Conservation (phyloP, 108 stramenopile genomes). For the Cyclotella distinguenda region DNA sequence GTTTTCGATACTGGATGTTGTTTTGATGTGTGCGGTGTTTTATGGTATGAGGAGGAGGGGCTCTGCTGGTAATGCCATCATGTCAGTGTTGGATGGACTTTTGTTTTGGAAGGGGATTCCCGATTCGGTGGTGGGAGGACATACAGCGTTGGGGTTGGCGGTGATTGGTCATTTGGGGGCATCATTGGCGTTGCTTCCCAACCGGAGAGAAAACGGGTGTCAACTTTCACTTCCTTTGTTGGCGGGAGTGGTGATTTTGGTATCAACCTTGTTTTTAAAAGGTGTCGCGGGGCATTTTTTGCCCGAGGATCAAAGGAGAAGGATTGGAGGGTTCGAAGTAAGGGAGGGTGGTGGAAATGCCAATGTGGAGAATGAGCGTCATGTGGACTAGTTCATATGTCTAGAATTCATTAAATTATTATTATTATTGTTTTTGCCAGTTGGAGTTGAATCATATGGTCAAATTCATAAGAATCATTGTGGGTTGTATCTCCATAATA, state of each 20-base stretch:
- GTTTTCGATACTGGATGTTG: slow-evolving; percentile 76
- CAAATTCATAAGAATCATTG: too few relatives aligned
- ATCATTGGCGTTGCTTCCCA: slow-evolving; percentile 38
- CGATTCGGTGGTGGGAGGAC: slow-evolving; percentile 28
- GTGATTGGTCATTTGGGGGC: slow-evolving; percentile 24
- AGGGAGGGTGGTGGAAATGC: slow-evolving; percentile 10
- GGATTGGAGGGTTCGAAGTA: slow-evolving; percentile 24
- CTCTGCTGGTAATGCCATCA: slow-evolving; percentile 29
- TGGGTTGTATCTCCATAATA: too few relatives aligned
- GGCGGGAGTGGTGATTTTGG: slow-evolving; percentile 32
- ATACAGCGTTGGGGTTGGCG: slow-evolving; percentile 31
- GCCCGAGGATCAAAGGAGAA: slow-evolving; percentile 42
- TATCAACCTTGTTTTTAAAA: slow-evolving; percentile 6
- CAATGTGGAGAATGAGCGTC: slow-evolving; percentile 5
- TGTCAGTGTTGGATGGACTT: not conserved
- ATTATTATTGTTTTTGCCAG: too few relatives aligned
- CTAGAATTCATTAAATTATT: too few relatives aligned
- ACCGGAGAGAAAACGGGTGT: slow-evolving; percentile 40
- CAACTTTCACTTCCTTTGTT: slow-evolving; percentile 40
- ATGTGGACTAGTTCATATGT: slow-evolving; percentile 23
- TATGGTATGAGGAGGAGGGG: slow-evolving; percentile 79
- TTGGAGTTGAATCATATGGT: too few relatives aligned
- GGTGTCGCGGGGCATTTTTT: slow-evolving; percentile 32
- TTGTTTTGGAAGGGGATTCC: slow-evolving; percentile 12
- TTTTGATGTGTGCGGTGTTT: slow-evolving; percentile 85